Base-by-base conservation (phyloP, 306 rosid species). In the Boehmeria nivea region DNA sequence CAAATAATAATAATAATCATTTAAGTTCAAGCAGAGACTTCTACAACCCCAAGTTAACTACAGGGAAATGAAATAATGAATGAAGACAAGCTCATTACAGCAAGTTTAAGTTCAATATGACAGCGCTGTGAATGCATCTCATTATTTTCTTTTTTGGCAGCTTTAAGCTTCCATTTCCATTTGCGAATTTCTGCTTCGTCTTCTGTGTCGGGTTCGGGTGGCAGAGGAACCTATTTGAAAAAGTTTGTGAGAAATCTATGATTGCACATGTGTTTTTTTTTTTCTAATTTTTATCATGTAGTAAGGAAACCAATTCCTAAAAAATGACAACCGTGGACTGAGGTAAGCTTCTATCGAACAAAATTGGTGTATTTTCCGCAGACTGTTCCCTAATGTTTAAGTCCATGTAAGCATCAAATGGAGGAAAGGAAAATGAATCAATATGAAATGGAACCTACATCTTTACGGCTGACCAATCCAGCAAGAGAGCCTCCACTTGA, bases 41-140 rank as follows among this genome's bases (percentile, higher is more conserved):
- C 5, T n/a, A n/a, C n/a, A n/a, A n/a, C n/a, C n/a, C n/a, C n/a
- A n/a, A n/a, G n/a, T n/a, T n/a, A n/a, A n/a, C n/a, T n/a, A n/a
- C n/a, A n/a, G n/a, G n/a, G n/a, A n/a, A n/a, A n/a, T n/a, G n/a
- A n/a, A n/a, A n/a, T 4, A 33, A 33, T 33, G 75, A 42, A 21
- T 23, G 20, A n/a, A 43, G 38, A 49, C 27, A 51, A 51, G 64
- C 55, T 74, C 60, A 95, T 80, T 87, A 91, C 99, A 51, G 86
- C 78, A 37, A 91, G 96, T 75, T 91, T 87, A 66, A 91, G 96
- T 76, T 91, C 96, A 74, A 70, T 60, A 64, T 91, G 95, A 54
- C 99, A 91, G 56, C 93, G 82, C 66, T 84, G 93, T 39, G 99
- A 87, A 75, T 91, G 96, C 65, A 80, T 82, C 78, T 87, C 95